These are phyloP conservation scores for Crithidia brevicula DNA, from an alignment of 208 protist species.

Conservation along the genomic window DNA sequence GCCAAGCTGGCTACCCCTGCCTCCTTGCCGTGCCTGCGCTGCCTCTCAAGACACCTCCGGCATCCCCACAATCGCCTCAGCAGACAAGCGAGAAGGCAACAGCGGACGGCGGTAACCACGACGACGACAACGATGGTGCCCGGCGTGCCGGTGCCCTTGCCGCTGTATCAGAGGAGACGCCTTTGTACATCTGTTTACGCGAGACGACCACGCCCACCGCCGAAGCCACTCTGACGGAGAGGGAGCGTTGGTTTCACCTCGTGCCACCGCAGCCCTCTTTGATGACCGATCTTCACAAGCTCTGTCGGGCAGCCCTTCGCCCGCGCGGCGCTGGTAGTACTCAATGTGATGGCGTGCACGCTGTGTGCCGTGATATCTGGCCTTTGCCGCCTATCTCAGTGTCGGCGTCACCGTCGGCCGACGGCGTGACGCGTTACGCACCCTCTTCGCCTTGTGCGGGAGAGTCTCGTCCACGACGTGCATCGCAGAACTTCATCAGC, in stretches of 20 bases:
- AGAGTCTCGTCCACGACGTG: no score
- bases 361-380: slow-evolving; percentile 5
- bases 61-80: neutral
- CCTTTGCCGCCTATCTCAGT: slow-evolving; percentile 1
- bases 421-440: no score
- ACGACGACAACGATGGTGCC: no score
- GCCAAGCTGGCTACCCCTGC: slow-evolving; percentile 15
- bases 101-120: no score
- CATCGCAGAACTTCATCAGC: no score
- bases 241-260: slow-evolving; percentile 2
- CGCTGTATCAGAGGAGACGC: no score
- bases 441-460: neutral
- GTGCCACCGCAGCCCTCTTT: neutral
- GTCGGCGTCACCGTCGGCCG: neutral
- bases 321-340: no score
- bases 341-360: no score
- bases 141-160: no score
- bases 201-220: no score
- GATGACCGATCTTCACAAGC: neutral
- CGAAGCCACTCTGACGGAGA: no score
- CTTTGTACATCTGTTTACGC: no score
- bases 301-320: neutral
- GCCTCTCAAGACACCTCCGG: neutral
- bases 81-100: neutral
- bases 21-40: slow-evolving; percentile 11